Base-by-base conservation (phyloP, 768 basidiomycete species). In the Clitopilus hobsonii region DNA sequence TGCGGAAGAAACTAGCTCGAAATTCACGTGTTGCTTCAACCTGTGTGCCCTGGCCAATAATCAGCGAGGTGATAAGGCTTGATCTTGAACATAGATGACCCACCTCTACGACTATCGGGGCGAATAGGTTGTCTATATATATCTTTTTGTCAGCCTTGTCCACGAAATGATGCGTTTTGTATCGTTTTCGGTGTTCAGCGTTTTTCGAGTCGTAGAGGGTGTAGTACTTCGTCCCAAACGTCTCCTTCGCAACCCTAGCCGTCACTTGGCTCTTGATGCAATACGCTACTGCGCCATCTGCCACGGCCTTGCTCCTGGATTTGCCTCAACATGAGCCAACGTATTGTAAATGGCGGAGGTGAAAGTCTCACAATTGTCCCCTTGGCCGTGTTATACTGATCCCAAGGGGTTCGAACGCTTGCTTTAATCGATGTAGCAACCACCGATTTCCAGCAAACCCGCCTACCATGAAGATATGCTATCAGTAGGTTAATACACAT, bases 381-480 rank as follows among this genome's bases (percentile, higher is more conserved):
- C 83, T 80, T 0, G 82, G 83, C 6, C 80, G 71, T 51, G 74
- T 71, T 16, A 84, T 64, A 27, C 64, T 69, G 45, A 81, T 61
- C n/a, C 74, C 72, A 0, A 70, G 60, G 1, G 67, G 58, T 4
- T 67, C 67, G 8, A 84, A 66, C 5, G 67, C 60, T 51, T 61
- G 65, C 36, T 73, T 73, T 1, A 84, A 72, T 49, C 70, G 68
- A 2, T 66, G 63, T 59, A 73, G 79, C n/a, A 85, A 61, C 72
- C 77, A 84, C 51, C 82, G 78, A 54, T 77, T 83, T 1, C 81
- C 80, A 13, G 80, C 77, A 61, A 84, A 84, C 0, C 82, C 83
- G 22, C 83, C 83, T 2, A 85, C 82, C 1, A 85, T 73, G 27
- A 78, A 70, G 23, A 77, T 71, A 23, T 71, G 69, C 77, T 77